These are phyloP conservation scores for Hansfordia pulvinata DNA, from an alignment of 2,329 filamentous ascomycete genomes.

Conservation along the genomic window DNA sequence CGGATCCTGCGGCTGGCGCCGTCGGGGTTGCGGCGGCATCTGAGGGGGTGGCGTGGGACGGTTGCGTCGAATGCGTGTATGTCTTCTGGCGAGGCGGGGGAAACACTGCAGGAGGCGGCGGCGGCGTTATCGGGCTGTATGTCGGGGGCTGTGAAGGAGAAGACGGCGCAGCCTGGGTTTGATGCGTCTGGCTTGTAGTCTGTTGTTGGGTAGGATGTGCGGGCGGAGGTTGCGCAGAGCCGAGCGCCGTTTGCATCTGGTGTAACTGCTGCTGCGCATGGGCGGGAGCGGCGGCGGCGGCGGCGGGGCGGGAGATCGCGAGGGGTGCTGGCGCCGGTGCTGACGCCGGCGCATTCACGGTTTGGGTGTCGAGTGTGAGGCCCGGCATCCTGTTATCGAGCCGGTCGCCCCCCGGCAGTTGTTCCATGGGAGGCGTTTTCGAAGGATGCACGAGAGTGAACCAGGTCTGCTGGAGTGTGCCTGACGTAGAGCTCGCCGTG, in stretches of 20 bases:
- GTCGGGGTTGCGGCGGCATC: too few species aligned
- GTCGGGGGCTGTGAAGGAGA: conserved; percentile 34
- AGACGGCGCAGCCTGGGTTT: conserved; percentile 20
- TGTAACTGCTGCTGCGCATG: background rate
- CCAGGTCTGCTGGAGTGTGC: too few species aligned
- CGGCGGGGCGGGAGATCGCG: background rate
- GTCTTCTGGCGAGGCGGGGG: conserved; percentile 9
- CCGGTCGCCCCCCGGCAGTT: conserved; percentile 1
- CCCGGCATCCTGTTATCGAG: conserved; percentile 12
- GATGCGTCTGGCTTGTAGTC: too few species aligned
- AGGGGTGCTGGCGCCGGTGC: background rate
- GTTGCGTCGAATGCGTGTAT: conserved; percentile 12
- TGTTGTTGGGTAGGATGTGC: background rate
- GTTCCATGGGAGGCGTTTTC: conserved; percentile 9
- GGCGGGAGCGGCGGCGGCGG: background rate
- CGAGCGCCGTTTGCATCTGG: background rate
- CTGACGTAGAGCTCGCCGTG: too few species aligned
- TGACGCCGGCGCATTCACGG: background rate
- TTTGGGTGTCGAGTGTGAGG: conserved; percentile 14
- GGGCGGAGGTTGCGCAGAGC: background rate
- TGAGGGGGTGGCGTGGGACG: conserved; percentile 4
- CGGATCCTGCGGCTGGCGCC: conserved; percentile 3
- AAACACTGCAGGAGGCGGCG: conserved; percentile 23
- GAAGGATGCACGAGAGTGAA: background rate
- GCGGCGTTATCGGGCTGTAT: conserved; percentile 42